Conservation (phyloP, 2,329 filamentous ascomycete species). For the Huntiella decipiens region DNA sequence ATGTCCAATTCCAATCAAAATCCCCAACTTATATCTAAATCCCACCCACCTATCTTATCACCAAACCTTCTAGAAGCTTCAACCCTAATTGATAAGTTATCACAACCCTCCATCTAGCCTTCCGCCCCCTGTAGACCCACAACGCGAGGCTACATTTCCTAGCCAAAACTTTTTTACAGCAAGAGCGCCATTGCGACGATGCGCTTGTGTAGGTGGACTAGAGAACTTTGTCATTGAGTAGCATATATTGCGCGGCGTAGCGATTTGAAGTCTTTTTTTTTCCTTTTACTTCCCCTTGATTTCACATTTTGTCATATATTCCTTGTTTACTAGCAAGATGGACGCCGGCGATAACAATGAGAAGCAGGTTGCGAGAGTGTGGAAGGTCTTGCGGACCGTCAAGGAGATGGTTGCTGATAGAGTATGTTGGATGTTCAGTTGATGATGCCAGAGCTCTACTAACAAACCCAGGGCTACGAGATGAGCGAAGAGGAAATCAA, state of each 20-base stretch:
- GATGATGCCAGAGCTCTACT: background rate
- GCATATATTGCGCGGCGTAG: too few relatives aligned
- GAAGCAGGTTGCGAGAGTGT: constrained; percentile 48
- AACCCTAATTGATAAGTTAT: too few relatives aligned
- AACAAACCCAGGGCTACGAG: constrained; percentile 58
- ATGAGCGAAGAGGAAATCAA: constrained; percentile 75
- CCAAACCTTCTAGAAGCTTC: too few relatives aligned
- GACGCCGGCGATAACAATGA: constrained; percentile 21
- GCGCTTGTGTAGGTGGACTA: too few relatives aligned
- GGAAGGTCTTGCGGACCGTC: constrained; percentile 83
- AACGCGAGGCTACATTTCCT: constrained; percentile 4
- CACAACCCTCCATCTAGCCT: background rate
- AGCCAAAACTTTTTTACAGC: constrained; percentile 8
- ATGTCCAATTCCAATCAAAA: too few relatives aligned
- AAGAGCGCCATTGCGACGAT: too few relatives aligned
- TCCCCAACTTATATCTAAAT: too few relatives aligned
- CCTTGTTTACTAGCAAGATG: constrained; percentile 16
- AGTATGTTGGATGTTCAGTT: constrained; percentile 33
- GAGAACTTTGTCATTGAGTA: too few relatives aligned
- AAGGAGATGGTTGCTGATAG: constrained; percentile 90
- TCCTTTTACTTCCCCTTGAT: background rate
- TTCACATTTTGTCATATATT: background rate
- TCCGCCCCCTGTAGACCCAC: constrained; percentile 2
- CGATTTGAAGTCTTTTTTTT: too few relatives aligned
- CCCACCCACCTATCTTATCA: too few relatives aligned